phyloP scores from a whole-genome alignment of 2,329 filamentous ascomycete species.

The Mariannaea elegans region DNA sequence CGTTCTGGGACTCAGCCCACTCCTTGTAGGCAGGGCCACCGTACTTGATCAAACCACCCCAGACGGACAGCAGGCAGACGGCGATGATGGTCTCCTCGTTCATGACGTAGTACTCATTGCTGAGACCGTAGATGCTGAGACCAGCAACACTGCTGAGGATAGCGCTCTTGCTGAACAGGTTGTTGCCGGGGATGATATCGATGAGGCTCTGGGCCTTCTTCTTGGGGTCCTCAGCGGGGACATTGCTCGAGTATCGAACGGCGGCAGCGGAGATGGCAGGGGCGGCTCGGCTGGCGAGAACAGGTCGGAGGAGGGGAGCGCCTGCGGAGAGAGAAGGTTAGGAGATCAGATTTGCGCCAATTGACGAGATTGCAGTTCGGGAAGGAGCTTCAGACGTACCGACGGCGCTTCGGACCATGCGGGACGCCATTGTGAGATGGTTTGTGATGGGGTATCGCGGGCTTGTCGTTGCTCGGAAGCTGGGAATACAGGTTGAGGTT shows the following conservation, averaged over 20 bases:
- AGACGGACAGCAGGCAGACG: constrained; percentile 91
- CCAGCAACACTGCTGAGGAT: constrained; percentile 94
- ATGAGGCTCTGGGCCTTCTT: constrained; percentile 96
- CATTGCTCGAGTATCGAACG: constrained; percentile 76
- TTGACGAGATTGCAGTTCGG: constrained; percentile 33
- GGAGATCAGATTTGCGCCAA: constrained; percentile 40
- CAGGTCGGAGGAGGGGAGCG: constrained; percentile 89
- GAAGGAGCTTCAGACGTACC: constrained; percentile 68
- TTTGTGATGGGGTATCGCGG: constrained; percentile 61
- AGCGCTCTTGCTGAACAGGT: constrained; percentile 92
- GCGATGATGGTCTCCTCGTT: constrained; percentile 98
- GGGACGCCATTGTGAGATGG: constrained; percentile 91
- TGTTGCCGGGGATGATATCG: constrained; percentile 91
- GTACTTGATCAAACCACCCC: constrained; percentile 91
- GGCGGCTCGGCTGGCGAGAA: constrained; percentile 77
- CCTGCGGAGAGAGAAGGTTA: constrained; percentile 61
- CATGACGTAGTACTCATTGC: constrained; percentile 99
- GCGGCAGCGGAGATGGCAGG: constrained; percentile 77
- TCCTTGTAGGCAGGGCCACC: constrained; percentile 90
- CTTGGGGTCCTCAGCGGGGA: constrained; percentile 89
- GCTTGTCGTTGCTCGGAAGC: constrained; percentile 56
- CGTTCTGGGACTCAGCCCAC: constrained; percentile 89
- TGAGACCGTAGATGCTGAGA: constrained; percentile 92
- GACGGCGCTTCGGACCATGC: constrained; percentile 93
- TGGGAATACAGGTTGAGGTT: constrained; percentile 60